Conservation (phyloP, 108 stramenopile species). For the Conticribra weissflogii region DNA sequence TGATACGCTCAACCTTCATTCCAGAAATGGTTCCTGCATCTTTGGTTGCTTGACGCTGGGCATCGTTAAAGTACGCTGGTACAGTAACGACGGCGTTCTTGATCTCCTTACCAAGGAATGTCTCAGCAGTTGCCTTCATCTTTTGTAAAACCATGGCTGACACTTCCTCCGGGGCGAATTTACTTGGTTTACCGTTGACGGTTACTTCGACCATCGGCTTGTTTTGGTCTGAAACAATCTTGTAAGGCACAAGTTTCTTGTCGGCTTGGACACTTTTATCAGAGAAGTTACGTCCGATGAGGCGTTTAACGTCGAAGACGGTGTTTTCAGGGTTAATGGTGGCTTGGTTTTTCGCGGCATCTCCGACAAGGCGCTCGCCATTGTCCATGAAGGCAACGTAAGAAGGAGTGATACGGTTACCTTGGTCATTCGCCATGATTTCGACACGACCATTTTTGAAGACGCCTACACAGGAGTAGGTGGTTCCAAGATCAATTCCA, state of each 20-base stretch:
- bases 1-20: constrained; percentile 93
- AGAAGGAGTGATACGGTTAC: constrained; percentile 98
- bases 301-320: constrained; percentile 98
- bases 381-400: constrained; percentile 95
- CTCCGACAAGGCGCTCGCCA: constrained; percentile 95
- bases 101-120: constrained; percentile 84
- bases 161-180: constrained; percentile 88
- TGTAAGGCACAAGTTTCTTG: constrained; percentile 97
- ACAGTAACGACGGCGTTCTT: constrained; percentile 98
- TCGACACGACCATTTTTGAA: constrained; percentile 98
- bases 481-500: constrained; percentile 93
- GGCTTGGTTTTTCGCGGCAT: constrained; percentile 99
- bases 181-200: constrained; percentile 57
- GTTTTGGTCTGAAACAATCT: constrained; percentile 87
- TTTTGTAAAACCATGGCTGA: constrained; percentile 88
- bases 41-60: constrained; percentile 97
- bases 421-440: constrained; percentile 98
- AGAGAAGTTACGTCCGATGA: constrained; percentile 96
- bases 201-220: constrained; percentile 79
- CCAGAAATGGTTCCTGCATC: constrained; percentile 95
- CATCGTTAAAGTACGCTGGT: constrained; percentile 98
- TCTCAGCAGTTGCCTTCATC: constrained; percentile 90
- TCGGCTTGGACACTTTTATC: constrained; percentile 98
- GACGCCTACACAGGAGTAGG: constrained; percentile 97
- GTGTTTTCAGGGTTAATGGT: constrained; percentile 97